phyloP scores from a whole-genome alignment of 257 asterid species.

The Lycium ferocissimum region DNA sequence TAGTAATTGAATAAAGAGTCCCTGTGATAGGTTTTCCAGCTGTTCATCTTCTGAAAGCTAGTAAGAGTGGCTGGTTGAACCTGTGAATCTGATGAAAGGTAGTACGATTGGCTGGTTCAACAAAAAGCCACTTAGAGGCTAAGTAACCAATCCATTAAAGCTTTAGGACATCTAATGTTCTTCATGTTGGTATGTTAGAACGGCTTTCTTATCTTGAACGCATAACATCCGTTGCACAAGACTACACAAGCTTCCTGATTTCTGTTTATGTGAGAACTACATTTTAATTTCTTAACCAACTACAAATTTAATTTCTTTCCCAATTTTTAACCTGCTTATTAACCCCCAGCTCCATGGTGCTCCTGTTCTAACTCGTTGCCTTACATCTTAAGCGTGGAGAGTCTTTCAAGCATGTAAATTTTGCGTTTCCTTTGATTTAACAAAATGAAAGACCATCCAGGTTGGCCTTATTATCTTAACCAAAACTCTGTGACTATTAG shows the following conservation, averaged over 20 bases:
- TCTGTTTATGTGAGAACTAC: not conserved
- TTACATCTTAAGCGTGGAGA: not conserved
- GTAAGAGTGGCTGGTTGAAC: not conserved
- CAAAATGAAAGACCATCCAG: not conserved
- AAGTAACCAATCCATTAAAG: not conserved
- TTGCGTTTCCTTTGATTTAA: not conserved
- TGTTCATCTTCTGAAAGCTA: not conserved
- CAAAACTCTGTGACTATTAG: not conserved
- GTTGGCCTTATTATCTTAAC: not conserved
- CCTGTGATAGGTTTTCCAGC: not conserved
- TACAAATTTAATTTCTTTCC: not conserved
- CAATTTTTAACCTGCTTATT: not conserved
- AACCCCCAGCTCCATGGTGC: not conserved
- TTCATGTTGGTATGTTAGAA: not conserved
- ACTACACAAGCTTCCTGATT: not conserved
- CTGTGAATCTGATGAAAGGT: no score
- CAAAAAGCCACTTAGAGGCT: not conserved
- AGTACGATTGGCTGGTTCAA: not conserved
- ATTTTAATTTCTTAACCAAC: not conserved
- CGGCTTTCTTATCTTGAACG: not conserved
- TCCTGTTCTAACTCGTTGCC: not conserved
- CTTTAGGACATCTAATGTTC: not conserved
- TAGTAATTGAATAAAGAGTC: not conserved
- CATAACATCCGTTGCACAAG: not conserved
- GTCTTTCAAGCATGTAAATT: slow-evolving; percentile 18